Base-by-base conservation (phyloP, 164 flowering plant species). In the Vitis rupestris region DNA sequence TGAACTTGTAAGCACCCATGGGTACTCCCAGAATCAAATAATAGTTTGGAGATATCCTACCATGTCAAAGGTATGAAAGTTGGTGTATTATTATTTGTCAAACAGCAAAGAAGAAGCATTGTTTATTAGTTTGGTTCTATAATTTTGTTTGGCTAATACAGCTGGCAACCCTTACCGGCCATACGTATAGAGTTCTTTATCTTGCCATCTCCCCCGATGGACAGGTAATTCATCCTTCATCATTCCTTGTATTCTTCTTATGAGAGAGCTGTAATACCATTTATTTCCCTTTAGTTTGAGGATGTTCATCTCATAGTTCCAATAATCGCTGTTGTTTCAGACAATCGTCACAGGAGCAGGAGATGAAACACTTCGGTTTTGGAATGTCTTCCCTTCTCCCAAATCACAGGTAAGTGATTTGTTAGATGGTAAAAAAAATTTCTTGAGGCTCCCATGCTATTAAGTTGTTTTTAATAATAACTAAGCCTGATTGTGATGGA, bases 181-280 rank as follows among this genome's bases (percentile, higher is more conserved):
- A 95, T 76, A 85, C 98, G 44, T 90, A 69, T 65, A 79, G 99
- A 81, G 98, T 95, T 51, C 89, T 95, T 37, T 91, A 95, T 80
- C 97, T 95, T 76, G 98, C 99, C 52, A 82, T 90, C 60, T 95
- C 99, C 66, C 99, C 99, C 47, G 98, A 95, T 77, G 99, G 99
- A 67, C 98, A 95, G 97, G 99, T 95, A 80, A 5, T 19, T 61
- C 37, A 16, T 37, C 17, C 60, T 51, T 37, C 47, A 23, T 64
- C 27, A 15, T 12, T 27, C 10, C 11, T 70, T 23, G 11, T 66
- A 66, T 17, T 13, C n/a, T 1, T 50, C 2, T 15, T 10, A 19
- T 52, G 64, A 51, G 7, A 2, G 49, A 61, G 17, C 8, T 13
- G 31, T 17, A 44, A 17, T 64, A 51, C 31, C 27, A 10, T 27